Evolutionary conservation across 2,329 filamentous ascomycete genomes (phyloP), one percentile per base, ranked within the genome.

Genomic region (Cryphonectria naterciae): DNA sequence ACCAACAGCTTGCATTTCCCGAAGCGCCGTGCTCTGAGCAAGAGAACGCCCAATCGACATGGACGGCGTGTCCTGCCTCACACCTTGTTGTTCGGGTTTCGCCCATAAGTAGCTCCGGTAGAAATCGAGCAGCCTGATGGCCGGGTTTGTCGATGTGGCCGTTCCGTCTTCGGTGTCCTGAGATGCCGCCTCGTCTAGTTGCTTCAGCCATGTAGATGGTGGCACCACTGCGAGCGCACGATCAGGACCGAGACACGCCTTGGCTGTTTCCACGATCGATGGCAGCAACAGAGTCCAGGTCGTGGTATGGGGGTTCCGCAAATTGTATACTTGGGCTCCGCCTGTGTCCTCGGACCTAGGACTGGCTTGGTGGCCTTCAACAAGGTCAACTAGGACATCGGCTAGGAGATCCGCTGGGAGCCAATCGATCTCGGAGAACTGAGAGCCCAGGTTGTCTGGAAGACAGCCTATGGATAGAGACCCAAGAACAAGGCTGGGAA

Each of bases 401-500:
- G 80, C 80, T 5, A 83, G 76, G 0, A 79, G 43, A 65, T 86
- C 83, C 15, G 83, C 78, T 0, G 84, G 84, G 1, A 85, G 72
- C 83, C 83, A 86, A 67, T 84, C 81, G 2, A 85, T 76, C 1
- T 72, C 72, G 5, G 75, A 75, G 41, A 82, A 75, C 13, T 73
- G 75, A 1, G 75, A 49, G 1, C 80, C 81, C 4, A 85, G 73
- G 7, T 76, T 73, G 2, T 49, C 63, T 32, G 68, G 68, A 11
- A 69, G 54, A 17, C 49, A 67, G 22, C 68, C 68, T 43, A 65
- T 64, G 4, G 67, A 60, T 2, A 69, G 37, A 43, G 61, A 69
- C 15, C 67, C 67, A 28, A 69, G 19, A 6, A 65, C 19, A 19
- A 65, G 67, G 35, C 67, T 69, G 35, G 61, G 67, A 37, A 65